Evolutionary conservation across 2,329 filamentous ascomycete species (phyloP), one percentile per base, ranked within the genome.

Genomic region (Fusarium duplospermum): DNA sequence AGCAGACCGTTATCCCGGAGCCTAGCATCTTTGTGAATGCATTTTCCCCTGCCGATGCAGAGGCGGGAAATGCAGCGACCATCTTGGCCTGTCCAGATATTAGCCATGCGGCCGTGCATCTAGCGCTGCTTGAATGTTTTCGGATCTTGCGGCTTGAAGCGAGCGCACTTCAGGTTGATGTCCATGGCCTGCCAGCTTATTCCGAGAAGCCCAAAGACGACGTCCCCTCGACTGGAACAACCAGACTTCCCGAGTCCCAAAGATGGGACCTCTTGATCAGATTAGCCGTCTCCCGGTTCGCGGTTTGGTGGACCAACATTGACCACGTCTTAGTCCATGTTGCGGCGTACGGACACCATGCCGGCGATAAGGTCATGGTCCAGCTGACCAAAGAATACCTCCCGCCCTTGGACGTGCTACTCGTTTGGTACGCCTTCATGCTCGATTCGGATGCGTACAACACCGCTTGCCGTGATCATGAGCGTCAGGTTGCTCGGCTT

Each of bases 201-300:
- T n/a, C 66, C 0, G 54, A 73, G 6, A 61, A 62, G 1, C 3
- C 29, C 1, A 16, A 14, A 1, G 1, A 33, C 20, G 59, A 50
- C 40, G 3, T n/a, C 18, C 27, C 40, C 58, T 1, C 62, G 0
- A 9, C 33, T 2, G 11, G 36, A 16, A 42, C 59, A 5, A 35
- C 58, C 1, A 16, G 27, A 2, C 54, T 73, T 3, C 58, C 71
- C 0, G 66, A 66, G 8, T 71, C 70, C 1, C 54, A 73, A 9
- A 71, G 50, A 67, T 73, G 71, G 71, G 70, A 73, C 3, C 36
- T 73, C 4, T n/a, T 73, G 1, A 61, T 73, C 6, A 71, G 62
- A 27, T 40, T 73, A 14, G 70, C 71, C 5, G 36, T 73, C 0
- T 67, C 70, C 2, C 62, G 71, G 22, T 73, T 73, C 10, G 52